Percentiles rank a stretch among this genome's conserved stretches.
Evolutionary conservation across 1,284 basidiomycete species (phyloP).

Genomic region (Tylopilus sp.): DNA sequence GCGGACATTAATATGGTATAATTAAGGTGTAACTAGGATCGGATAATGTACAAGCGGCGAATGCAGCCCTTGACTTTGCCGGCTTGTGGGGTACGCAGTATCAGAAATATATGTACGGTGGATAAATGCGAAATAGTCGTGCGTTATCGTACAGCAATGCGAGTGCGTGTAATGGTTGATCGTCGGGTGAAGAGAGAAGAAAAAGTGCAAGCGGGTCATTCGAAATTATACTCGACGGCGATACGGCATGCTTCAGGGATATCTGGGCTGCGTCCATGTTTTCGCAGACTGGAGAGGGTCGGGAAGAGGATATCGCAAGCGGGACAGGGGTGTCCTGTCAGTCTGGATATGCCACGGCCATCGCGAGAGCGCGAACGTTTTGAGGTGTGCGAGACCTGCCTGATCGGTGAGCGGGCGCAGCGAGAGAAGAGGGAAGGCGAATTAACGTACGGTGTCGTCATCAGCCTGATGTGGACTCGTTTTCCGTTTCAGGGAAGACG

Average conservation of each 20-base stretch:
- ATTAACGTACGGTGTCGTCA: slow-evolving; percentile 45
- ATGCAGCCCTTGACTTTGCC: slow-evolving; percentile 17
- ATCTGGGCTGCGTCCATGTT: slow-evolving; percentile 50
- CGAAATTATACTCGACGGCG: slow-evolving; percentile 67
- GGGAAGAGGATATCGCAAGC: slow-evolving; percentile 66
- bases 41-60: slow-evolving; percentile 30
- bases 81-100: slow-evolving; percentile 20
- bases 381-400: slow-evolving; percentile 47
- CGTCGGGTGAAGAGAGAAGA: slow-evolving; percentile 9
- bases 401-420: slow-evolving; percentile 6
- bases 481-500: slow-evolving; percentile 29
- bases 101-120: slow-evolving; percentile 30
- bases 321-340: slow-evolving; percentile 49
- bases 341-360: slow-evolving; percentile 29
- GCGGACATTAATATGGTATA: slow-evolving; percentile 34
- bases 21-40: slow-evolving; percentile 29
- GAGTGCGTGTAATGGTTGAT: slow-evolving; percentile 21
- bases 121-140: slow-evolving; percentile 25
- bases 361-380: slow-evolving; percentile 49
- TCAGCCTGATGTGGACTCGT: slow-evolving; percentile 23
- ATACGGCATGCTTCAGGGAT: slow-evolving; percentile 62
- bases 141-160: slow-evolving; percentile 33
- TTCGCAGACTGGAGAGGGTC: slow-evolving; percentile 49
- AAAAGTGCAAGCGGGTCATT: slow-evolving; percentile 35
- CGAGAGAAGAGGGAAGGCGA: background rate